Evolutionary conservation across 805 yeast genomes (phyloP).

Genomic region (Brettanomyces nanus): DNA sequence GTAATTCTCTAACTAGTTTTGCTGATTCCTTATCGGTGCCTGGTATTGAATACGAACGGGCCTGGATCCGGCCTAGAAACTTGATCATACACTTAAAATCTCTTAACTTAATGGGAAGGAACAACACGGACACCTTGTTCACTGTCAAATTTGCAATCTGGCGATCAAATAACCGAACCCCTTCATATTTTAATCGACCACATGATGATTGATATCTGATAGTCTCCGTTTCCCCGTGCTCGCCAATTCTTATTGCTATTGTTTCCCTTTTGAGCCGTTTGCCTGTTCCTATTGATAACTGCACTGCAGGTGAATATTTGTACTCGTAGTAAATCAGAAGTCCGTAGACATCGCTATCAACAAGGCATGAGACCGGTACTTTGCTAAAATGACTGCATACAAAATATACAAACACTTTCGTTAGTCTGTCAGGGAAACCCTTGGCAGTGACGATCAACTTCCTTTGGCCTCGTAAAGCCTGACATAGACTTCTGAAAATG

Average conservation of each 20-base stretch:
- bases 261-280: background rate
- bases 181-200: background rate
- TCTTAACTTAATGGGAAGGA: background rate
- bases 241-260: background rate
- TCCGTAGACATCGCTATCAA: constrained; percentile 65
- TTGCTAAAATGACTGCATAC: constrained; percentile 15
- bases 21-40: background rate
- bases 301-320: constrained; percentile 7
- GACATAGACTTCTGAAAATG: constrained; percentile 30
- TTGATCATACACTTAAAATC: constrained; percentile 1
- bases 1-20: constrained; percentile 4
- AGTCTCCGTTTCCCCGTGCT: background rate
- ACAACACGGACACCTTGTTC: background rate
- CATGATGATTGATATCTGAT: background rate
- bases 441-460: constrained; percentile 47
- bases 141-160: background rate
- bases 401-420: constrained; percentile 33
- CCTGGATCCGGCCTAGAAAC: background rate
- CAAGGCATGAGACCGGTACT: constrained; percentile 37
- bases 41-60: too few species aligned
- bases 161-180: constrained; percentile 4
- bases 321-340: constrained; percentile 39
- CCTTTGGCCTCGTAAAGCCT: constrained; percentile 4
- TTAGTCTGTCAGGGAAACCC: constrained; percentile 57
- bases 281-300: background rate